phyloP scores from a whole-genome alignment of 2,329 filamentous ascomycete genomes.

The Beauveria sp. region DNA sequence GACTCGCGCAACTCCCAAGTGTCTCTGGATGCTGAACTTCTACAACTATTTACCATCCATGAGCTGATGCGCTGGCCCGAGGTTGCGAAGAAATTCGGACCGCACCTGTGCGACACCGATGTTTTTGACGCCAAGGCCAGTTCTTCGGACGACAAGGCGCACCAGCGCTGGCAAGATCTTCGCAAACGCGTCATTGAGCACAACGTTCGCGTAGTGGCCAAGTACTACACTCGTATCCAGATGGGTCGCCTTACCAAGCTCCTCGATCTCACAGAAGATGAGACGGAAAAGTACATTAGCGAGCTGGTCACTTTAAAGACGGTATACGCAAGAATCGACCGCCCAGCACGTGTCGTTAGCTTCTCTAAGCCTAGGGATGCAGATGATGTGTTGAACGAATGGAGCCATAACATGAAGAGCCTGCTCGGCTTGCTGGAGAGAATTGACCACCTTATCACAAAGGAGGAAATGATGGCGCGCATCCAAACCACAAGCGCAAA shows the following conservation, averaged over 20 bases:
- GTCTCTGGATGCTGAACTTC: slow-evolving; percentile 70
- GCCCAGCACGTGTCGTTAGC: slow-evolving; percentile 82
- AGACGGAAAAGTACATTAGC: slow-evolving; percentile 98
- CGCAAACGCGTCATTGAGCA: slow-evolving; percentile 99
- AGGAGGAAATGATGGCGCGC: slow-evolving; percentile 99
- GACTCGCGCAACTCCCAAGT: slow-evolving; percentile 77
- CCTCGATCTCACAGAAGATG: slow-evolving; percentile 84
- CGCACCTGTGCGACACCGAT: slow-evolving; percentile 80
- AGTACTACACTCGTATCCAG: slow-evolving; percentile 97
- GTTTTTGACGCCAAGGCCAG: slow-evolving; percentile 68
- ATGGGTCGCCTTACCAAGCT: slow-evolving; percentile 86
- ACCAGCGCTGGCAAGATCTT: slow-evolving; percentile 85
- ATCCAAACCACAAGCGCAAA: slow-evolving; percentile 61
- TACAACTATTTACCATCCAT: slow-evolving; percentile 90
- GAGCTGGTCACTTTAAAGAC: slow-evolving; percentile 96
- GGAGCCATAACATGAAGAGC: slow-evolving; percentile 97
- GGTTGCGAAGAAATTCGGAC: slow-evolving; percentile 80
- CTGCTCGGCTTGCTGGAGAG: slow-evolving; percentile 76
- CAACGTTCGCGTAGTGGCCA: slow-evolving; percentile 94
- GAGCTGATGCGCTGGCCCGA: slow-evolving; percentile 99
- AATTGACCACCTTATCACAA: slow-evolving; percentile 96
- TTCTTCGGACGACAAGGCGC: slow-evolving; percentile 69
- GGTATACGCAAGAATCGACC: slow-evolving; percentile 94
- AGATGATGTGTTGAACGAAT: slow-evolving; percentile 95
- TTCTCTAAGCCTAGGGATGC: slow-evolving; percentile 93